Conservation (phyloP, 345 rosid genomes). For the Populus davidiana region DNA sequence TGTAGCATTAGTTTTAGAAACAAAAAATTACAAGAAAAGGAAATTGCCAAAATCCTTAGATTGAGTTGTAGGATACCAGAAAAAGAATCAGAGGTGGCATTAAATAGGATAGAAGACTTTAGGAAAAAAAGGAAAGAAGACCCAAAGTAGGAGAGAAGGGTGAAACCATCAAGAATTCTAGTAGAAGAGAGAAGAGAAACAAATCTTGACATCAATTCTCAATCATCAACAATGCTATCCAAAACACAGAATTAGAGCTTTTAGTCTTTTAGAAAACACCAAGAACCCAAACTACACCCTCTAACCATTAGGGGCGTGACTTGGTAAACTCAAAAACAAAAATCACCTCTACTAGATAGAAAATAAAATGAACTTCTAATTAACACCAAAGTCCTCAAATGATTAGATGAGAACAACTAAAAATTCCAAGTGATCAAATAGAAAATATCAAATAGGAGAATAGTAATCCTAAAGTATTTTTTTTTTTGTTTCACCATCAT, state of each 20-base stretch:
- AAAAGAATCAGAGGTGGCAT: too few relatives aligned
- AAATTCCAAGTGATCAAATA: too few relatives aligned
- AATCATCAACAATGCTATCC: neutral
- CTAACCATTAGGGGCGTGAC: neutral
- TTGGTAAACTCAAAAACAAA: neutral
- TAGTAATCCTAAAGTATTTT: neutral
- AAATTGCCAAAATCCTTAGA: neutral
- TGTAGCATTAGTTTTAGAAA: neutral
- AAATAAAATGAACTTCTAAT: neutral
- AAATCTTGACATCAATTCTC: neutral
- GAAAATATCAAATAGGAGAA: neutral
- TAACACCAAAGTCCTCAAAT: neutral
- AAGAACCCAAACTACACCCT: neutral
- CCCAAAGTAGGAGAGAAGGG: neutral
- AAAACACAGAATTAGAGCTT: neutral
- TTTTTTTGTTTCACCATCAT: neutral
- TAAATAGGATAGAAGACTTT: neutral
- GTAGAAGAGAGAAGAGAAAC: neutral
- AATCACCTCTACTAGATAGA: neutral
- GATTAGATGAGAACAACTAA: neutral
- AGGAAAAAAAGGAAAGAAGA: neutral
- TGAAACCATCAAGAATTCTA: neutral
- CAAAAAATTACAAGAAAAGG: neutral
- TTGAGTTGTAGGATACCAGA: neutral
- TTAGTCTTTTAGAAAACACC: neutral